Conservation (phyloP, 2,329 filamentous ascomycete genomes). For the Botrytis elliptica region DNA sequence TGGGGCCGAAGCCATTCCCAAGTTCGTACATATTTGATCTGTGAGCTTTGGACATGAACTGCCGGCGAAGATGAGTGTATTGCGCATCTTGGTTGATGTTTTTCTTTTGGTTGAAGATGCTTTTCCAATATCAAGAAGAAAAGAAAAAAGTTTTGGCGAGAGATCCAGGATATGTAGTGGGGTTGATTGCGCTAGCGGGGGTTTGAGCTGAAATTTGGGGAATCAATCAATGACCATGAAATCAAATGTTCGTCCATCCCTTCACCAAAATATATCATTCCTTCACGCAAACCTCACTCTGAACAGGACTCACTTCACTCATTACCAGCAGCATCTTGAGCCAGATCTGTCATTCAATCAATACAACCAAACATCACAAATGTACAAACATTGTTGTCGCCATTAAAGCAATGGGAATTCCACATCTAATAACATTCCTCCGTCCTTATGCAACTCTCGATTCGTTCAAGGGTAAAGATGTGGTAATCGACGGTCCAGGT, state of each 20-base stretch:
- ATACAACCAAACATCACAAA: background rate
- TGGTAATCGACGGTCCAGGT: conserved; percentile 74
- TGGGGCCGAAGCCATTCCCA: conserved; percentile 63
- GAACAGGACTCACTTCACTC: background rate
- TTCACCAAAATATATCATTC: background rate
- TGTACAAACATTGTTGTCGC: conserved; percentile 27
- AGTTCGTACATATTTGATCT: conserved; percentile 64
- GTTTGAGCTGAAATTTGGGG: background rate
- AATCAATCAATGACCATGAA: background rate
- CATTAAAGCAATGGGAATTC: conserved; percentile 55
- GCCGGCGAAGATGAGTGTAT: conserved; percentile 67
- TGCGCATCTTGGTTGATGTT: conserved; percentile 50
- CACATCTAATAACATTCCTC: conserved; percentile 53
- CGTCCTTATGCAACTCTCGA: conserved; percentile 50
- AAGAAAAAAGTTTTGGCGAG: conserved; percentile 18
- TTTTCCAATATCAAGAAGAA: conserved; percentile 22
- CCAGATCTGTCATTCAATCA: too few relatives aligned
- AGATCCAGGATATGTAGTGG: background rate
- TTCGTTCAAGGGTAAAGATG: conserved; percentile 44
- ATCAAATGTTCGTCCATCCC: background rate
- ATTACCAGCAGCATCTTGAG: background rate
- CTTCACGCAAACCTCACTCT: background rate
- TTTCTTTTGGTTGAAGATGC: background rate
- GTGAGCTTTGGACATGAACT: conserved; percentile 65
- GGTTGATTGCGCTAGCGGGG: background rate